These are phyloP conservation scores for Termitomyces sp. DNA, from an alignment of 768 basidiomycete species.

Conservation along the genomic window DNA sequence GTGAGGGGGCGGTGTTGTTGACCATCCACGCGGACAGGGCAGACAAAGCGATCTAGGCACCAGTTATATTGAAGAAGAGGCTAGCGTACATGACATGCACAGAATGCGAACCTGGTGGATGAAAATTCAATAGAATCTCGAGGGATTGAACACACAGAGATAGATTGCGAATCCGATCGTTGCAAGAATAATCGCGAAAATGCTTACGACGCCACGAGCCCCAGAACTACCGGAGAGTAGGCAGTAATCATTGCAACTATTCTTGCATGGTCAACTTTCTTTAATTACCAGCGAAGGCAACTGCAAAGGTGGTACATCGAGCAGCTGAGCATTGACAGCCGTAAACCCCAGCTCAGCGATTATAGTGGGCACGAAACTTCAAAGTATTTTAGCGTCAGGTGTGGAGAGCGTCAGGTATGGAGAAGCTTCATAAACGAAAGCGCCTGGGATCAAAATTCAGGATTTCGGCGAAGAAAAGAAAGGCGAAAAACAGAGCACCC, in stretches of 20 bases:
- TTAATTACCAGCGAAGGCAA: slow-evolving; percentile 38
- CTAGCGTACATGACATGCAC: slow-evolving; percentile 44
- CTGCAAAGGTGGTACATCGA: slow-evolving; percentile 56
- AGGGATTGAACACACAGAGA: slow-evolving; percentile 31
- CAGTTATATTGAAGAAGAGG: slow-evolving; percentile 50
- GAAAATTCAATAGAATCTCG: background rate
- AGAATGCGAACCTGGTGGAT: slow-evolving; percentile 27
- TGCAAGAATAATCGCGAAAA: slow-evolving; percentile 37
- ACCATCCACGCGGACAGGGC: slow-evolving; percentile 53
- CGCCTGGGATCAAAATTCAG: background rate
- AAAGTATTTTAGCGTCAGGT: too few relatives aligned
- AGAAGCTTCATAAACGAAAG: too few relatives aligned
- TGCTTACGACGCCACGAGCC: slow-evolving; percentile 42
- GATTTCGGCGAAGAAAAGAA: background rate
- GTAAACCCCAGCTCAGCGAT: slow-evolving; percentile 44
- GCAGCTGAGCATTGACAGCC: slow-evolving; percentile 49
- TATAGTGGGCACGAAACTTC: background rate
- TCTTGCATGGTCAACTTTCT: background rate
- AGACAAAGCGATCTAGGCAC: slow-evolving; percentile 49
- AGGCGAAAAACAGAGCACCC: background rate
- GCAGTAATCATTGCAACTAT: slow-evolving; percentile 20
- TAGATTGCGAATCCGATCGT: slow-evolving; percentile 51
- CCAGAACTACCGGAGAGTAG: slow-evolving; percentile 48
- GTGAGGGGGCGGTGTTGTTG: slow-evolving; percentile 58
- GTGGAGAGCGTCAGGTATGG: too few relatives aligned